These are phyloP conservation scores for Saccharomycopsis babjevae DNA, from an alignment of 805 yeast species.

Conservation along the genomic window DNA sequence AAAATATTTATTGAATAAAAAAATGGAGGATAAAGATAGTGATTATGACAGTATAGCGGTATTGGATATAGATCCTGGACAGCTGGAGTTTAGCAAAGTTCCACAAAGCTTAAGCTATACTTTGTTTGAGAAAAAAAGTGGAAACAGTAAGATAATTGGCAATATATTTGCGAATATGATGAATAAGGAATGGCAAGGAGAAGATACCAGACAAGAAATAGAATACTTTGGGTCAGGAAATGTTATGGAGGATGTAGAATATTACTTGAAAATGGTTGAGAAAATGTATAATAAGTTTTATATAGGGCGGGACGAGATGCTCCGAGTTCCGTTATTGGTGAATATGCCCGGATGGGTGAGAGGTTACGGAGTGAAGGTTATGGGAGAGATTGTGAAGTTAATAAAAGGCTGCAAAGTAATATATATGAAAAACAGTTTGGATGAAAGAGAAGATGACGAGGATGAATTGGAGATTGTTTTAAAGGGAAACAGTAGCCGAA, in stretches of 20 bases:
- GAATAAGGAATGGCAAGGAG: neutral
- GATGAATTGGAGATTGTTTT: neutral
- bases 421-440: constrained; percentile 19
- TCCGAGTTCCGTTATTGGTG: constrained; percentile 16
- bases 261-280: constrained; percentile 25
- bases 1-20: constrained; percentile 32
- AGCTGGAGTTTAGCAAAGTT: constrained; percentile 32
- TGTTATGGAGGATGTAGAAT: constrained; percentile 27
- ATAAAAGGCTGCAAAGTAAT: constrained; percentile 27
- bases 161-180: neutral
- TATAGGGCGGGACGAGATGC: constrained; percentile 19
- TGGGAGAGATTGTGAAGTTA: constrained; percentile 24
- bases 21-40: constrained; percentile 19
- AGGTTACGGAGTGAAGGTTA: constrained; percentile 34
- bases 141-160: neutral
- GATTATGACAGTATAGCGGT: constrained; percentile 26
- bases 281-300: constrained; percentile 18
- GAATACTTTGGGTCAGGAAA: constrained; percentile 32
- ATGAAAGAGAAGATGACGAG: neutral
- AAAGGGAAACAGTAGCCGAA: neutral
- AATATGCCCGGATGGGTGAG: constrained; percentile 39
- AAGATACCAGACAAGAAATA: constrained; percentile 1
- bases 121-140: neutral
- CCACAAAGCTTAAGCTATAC: constrained; percentile 1
- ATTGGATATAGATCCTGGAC: constrained; percentile 50